Evolutionary conservation across 495 filamentous ascomycete species (phyloP).

Genomic region (Daldinia decipiens): DNA sequence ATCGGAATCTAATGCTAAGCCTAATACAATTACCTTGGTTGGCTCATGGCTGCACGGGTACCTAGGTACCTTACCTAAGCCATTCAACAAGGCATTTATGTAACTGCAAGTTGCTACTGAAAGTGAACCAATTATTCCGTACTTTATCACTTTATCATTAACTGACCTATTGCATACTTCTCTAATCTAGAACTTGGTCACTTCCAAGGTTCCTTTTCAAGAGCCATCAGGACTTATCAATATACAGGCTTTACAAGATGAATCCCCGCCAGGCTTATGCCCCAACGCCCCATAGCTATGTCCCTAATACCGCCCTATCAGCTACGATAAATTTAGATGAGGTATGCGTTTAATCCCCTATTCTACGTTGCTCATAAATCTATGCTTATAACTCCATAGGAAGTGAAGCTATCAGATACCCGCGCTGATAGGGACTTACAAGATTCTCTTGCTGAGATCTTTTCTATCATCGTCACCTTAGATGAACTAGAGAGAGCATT

Average conservation of each 20-base stretch:
- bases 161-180: neutral
- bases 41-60: no score
- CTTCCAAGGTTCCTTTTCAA: neutral
- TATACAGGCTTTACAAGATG: conserved; percentile 45
- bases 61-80: neutral
- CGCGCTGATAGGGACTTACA: conserved; percentile 90
- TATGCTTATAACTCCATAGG: conserved; percentile 59
- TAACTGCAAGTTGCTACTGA: neutral
- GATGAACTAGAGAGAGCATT: conserved; percentile 97
- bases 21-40: neutral
- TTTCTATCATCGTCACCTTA: conserved; percentile 94
- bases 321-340: conserved; percentile 94
- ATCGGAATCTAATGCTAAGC: conserved; percentile 15
- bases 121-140: neutral
- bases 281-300: conserved; percentile 90
- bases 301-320: conserved; percentile 77
- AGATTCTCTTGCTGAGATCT: conserved; percentile 95
- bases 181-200: neutral
- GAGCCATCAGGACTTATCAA: neutral
- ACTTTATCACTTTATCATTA: no score
- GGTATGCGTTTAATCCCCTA: conserved; percentile 57
- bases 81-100: neutral
- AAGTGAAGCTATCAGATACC: conserved; percentile 89
- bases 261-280: conserved; percentile 73
- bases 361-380: neutral